A percentile compares a stretch with the other conserved stretches of the same genome.
Evolutionary conservation across 768 basidiomycete genomes (phyloP).

Genomic region (Tricholoma bakamatsutake): DNA sequence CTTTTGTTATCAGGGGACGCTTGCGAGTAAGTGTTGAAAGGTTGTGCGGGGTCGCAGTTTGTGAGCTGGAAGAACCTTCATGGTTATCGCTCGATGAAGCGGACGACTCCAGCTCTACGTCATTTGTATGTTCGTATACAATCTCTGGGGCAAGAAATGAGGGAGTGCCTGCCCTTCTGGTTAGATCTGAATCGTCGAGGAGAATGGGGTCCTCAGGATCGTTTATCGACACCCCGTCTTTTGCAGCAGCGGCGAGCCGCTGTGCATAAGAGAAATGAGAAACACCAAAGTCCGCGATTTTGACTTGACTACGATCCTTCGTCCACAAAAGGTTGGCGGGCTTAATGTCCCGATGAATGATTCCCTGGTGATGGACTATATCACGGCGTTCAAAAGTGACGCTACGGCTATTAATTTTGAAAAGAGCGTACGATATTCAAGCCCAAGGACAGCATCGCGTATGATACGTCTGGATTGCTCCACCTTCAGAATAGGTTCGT

Average conservation of each 20-base stretch:
- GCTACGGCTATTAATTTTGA: slow-evolving; percentile 6
- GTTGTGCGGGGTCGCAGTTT: slow-evolving; percentile 18
- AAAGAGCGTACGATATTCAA: slow-evolving; percentile 81
- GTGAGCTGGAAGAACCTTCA: slow-evolving; percentile 22
- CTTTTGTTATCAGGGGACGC: slow-evolving; percentile 70
- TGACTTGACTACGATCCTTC: slow-evolving; percentile 79
- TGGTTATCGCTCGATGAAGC: slow-evolving; percentile 4
- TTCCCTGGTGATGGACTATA: slow-evolving; percentile 95
- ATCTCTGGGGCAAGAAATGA: slow-evolving; percentile 97
- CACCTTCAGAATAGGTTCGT: slow-evolving; percentile 73
- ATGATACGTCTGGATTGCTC: slow-evolving; percentile 83
- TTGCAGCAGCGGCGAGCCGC: slow-evolving; percentile 60
- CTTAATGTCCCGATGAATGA: slow-evolving; percentile 99
- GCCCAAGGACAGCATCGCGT: slow-evolving; percentile 88
- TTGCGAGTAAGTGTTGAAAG: slow-evolving; percentile 1
- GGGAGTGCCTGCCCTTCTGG: slow-evolving; percentile 91
- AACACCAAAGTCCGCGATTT: slow-evolving; percentile 98
- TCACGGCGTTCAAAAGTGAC: slow-evolving; percentile 8
- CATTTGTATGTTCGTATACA: slow-evolving; percentile 56
- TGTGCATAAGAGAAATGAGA: slow-evolving; percentile 94
- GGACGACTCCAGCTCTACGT: slow-evolving; percentile 19
- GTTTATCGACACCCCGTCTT: slow-evolving; percentile 29
- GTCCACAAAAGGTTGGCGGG: slow-evolving; percentile 95
- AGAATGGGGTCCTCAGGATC: slow-evolving; percentile 57
- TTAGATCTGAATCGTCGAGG: slow-evolving; percentile 80